Evolutionary conservation across 2,329 filamentous ascomycete genomes (phyloP), one percentile per base, ranked within the genome.

Genomic region (Lojkania enalia): DNA sequence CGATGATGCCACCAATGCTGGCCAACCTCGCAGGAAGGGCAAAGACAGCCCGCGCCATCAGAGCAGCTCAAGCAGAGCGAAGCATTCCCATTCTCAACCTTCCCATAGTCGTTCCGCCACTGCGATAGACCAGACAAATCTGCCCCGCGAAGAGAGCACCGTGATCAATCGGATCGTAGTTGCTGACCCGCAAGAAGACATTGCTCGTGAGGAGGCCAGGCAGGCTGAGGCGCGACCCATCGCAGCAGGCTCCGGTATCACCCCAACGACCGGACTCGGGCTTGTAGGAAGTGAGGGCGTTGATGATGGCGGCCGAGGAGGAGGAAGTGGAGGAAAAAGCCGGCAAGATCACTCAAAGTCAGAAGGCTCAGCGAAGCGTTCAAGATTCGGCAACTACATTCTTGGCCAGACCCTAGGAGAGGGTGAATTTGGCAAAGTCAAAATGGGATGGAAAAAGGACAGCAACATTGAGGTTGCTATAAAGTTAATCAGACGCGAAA

Each of bases 361-460:
- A 21, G 61, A 68, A 35, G 72, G 75, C 15, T 73, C 75, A 20
- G 73, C 79, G 48, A 96, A 95, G 74, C 83, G 87, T 54, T 90
- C 87, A 31, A 91, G 89, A 55, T 97, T 99, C 67, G 92, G 92
- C 48, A 90, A 96, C 52, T 99, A 97, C 71, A 90, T 95, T 49
- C 80, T 99, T 3, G 94, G 94, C 25, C 92, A 96, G 69, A 97
- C 92, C 2, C 86, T 99, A 38, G 94, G 94, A 38, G 94, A 99
- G 75, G 94, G 94, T 51, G 94, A 99, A 71, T 99, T 99, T 68
- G 94, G 94, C 55, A 99, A 99, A 69, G 94, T 99, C 61, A 97
- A 96, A 72, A 84, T 97, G 64, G 94, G 94, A 19, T 99, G 94
- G 94, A 97, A 96, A 71, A 88, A 90, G 67, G 91, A 95, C 71